Evolutionary conservation across 306 rosid species (phyloP).

Genomic region (Ochetophila trinervis): DNA sequence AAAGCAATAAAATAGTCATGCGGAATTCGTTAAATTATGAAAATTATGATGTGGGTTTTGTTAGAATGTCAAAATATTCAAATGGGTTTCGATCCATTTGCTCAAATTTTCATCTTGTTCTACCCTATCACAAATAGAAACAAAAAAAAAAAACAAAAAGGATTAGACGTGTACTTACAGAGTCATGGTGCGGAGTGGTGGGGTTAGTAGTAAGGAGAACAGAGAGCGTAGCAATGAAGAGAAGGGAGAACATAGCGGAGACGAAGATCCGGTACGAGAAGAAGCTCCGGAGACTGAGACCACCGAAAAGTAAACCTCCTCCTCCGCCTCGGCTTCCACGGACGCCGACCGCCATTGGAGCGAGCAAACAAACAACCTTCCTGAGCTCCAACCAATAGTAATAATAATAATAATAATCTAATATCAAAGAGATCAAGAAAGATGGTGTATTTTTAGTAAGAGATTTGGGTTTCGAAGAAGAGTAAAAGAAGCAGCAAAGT

Average conservation of each 20-base stretch:
- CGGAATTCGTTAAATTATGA: background rate
- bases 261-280: constrained; percentile 97
- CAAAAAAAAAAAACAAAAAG: background rate
- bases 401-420: background rate
- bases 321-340: constrained; percentile 77
- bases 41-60: constrained; percentile 22
- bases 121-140: background rate
- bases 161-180: constrained; percentile 53
- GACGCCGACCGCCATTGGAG: constrained; percentile 82
- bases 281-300: constrained; percentile 66
- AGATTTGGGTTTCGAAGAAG: background rate
- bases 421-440: background rate
- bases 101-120: constrained; percentile 10
- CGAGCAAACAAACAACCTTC: constrained; percentile 6
- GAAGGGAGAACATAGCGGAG: constrained; percentile 83
- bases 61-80: constrained; percentile 9
- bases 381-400: constrained; percentile 4
- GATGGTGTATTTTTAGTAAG: background rate
- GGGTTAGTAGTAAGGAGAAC: constrained; percentile 70
- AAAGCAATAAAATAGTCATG: background rate
- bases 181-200: constrained; percentile 51
- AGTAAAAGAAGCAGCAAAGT: background rate
- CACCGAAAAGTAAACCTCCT: constrained; percentile 42
- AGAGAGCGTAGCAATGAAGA: constrained; percentile 85
- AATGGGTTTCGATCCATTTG: background rate